Conservation (phyloP, 2,329 filamentous ascomycete species). For the Onygenales sp. region DNA sequence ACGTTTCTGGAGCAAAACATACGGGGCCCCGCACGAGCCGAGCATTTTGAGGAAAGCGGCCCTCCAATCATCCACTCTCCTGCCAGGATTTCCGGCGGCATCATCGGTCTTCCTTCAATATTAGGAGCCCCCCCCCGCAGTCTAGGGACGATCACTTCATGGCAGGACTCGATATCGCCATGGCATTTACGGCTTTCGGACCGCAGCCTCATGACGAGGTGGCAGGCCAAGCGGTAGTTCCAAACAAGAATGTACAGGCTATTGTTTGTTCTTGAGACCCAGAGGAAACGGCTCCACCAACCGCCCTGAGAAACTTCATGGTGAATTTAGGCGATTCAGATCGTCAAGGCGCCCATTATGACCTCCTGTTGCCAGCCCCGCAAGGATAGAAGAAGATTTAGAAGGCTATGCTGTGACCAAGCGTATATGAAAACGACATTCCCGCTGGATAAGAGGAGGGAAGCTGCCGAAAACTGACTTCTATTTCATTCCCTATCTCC, state of each 20-base stretch:
- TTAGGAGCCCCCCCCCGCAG: neutral
- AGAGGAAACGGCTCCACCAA: neutral
- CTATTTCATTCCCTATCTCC: neutral
- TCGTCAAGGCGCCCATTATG: neutral
- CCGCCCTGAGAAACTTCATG: neutral
- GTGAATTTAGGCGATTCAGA: neutral
- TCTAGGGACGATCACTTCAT: neutral
- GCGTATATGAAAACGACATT: slow-evolving; percentile 1
- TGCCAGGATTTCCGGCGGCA: neutral
- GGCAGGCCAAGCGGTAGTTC: neutral
- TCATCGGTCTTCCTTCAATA: neutral
- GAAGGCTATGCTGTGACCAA: neutral
- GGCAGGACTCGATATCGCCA: neutral
- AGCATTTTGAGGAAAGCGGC: neutral
- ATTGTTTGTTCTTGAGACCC: neutral
- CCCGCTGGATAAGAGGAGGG: neutral
- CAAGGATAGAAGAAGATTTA: neutral
- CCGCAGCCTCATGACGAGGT: neutral
- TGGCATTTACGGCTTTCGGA: neutral
- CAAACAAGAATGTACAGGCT: neutral
- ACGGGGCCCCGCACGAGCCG: neutral
- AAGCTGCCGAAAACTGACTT: neutral
- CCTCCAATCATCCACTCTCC: neutral
- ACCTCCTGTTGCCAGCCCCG: neutral
- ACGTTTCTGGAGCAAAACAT: neutral